Percentiles rank a stretch among this genome's conserved stretches.
Evolutionary conservation across 192 early-diverging fungal genomes (phyloP).

Genomic region (Linnemannia hyalina): DNA sequence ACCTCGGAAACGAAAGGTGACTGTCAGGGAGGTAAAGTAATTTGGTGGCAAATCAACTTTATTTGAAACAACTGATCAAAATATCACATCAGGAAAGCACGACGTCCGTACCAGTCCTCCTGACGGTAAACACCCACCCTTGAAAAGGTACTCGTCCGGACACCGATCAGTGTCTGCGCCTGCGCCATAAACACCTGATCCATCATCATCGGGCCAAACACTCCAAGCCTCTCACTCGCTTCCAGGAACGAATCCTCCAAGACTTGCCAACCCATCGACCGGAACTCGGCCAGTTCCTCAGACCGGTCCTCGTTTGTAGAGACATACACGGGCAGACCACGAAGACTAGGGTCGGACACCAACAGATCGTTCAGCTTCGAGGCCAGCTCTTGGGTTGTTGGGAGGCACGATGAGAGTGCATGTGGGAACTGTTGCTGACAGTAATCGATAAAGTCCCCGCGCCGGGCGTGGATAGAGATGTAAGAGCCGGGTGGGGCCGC

Average conservation of each 20-base stretch:
- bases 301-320: conserved; percentile 31
- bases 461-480: conserved; percentile 37
- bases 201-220: conserved; percentile 34
- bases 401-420: conserved; percentile 33
- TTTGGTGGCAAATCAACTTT: conserved; percentile 10
- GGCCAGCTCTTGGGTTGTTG: conserved; percentile 40
- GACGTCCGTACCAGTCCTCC: conserved; percentile 39
- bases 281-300: conserved; percentile 29
- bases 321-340: conserved; percentile 38
- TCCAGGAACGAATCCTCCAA: conserved; percentile 31
- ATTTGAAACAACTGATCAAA: not conserved
- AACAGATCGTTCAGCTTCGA: conserved; percentile 8
- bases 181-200: conserved; percentile 49
- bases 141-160: conserved; percentile 23
- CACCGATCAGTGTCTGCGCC: conserved; percentile 33
- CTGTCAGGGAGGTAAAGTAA: not conserved
- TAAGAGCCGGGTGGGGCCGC: not conserved
- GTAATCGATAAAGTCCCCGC: conserved; percentile 29
- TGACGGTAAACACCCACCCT: conserved; percentile 28
- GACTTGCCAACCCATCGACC: conserved; percentile 43
- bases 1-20: not conserved
- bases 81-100: conserved; percentile 28
- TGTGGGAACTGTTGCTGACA: conserved; percentile 44
- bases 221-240: not conserved
- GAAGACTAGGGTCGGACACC: not conserved